Base-by-base conservation (phyloP, 371 early-diverging fungal species). In the Funneliformis caledonium region DNA sequence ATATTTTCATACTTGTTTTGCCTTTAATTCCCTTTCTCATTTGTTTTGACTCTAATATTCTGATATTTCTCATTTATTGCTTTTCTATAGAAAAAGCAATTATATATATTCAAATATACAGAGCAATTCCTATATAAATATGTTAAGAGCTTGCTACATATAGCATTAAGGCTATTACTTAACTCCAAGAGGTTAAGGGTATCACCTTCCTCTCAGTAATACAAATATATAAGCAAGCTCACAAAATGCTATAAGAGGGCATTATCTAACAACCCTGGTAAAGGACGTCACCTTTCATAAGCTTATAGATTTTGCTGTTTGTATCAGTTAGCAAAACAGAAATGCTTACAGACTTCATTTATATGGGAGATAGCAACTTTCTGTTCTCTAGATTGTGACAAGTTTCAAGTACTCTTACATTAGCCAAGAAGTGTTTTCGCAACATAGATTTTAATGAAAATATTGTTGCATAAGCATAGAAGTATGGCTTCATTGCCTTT, bases 181-280 rank as follows among this genome's bases (percentile, higher is more conserved):
- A 61, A 76, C 64, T 76, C 64, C 64, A 62, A 42, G 64, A 76
- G 77, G 31, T 60, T 10, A 76, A 65, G 77, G 64, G 77, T 42
- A 37, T 76, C 42, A 77, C 78, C 78, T 77, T 26, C 78, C 65
- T 64, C 67, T 31, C 43, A 47, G 78, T 77, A 45, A 33, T 77
- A 64, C 64, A 77, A 37, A 37, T 37, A 77, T 64, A 77, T 77
- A 77, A 4, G 33, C 31, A 62, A 43, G 67, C 61, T 11, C 9
- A 11, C 62, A 62, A 62, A 62, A 62, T 62, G 7, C n/a, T 62
- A n/a, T 62, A 7, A 9, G 22, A 62, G 62, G 22, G 62, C 62
- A 7, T 62, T 26, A 62, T 7, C 22, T 62, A 62, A 62, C 62
- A 62, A 62, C 22, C 60, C 62, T 9, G 26, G 31, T 62, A 62